A percentile compares a stretch with the other conserved stretches of the same genome.
phyloP scores from a whole-genome alignment of 495 filamentous ascomycete genomes.

The Daldinia caldariorum region DNA sequence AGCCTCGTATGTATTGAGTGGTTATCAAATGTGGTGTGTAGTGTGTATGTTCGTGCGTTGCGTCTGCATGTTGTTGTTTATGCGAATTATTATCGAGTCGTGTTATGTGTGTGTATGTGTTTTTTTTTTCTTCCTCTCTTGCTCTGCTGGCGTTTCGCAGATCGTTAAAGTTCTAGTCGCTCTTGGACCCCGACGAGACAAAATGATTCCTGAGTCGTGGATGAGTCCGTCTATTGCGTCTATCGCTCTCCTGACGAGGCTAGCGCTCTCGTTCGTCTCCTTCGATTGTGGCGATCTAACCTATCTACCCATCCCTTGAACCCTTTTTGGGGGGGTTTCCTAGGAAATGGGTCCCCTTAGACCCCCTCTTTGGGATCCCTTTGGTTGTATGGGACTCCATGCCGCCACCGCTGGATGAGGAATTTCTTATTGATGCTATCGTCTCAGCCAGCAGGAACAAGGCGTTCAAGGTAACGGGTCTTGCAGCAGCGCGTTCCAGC shows the following conservation, averaged over 20 bases:
- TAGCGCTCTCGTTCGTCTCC: slow-evolving; percentile 30
- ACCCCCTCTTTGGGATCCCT: slow-evolving; percentile 28
- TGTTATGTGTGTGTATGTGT: too few species aligned
- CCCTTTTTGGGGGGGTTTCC: slow-evolving; percentile 34
- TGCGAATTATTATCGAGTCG: slow-evolving; percentile 19
- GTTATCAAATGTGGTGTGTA: background rate
- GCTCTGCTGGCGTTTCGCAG: slow-evolving; percentile 38
- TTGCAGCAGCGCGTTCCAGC: slow-evolving; percentile 42
- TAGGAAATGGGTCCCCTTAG: slow-evolving; percentile 16
- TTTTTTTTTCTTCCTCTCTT: slow-evolving; percentile 9
- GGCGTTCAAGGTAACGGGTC: slow-evolving; percentile 32
- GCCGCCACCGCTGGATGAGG: slow-evolving; percentile 40
- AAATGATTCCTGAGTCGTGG: slow-evolving; percentile 37
- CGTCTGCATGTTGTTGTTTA: slow-evolving; percentile 14
- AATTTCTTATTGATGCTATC: slow-evolving; percentile 40
- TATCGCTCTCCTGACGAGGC: slow-evolving; percentile 21
- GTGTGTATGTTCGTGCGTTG: slow-evolving; percentile 17
- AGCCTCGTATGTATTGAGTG: slow-evolving; percentile 30
- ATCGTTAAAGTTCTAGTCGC: slow-evolving; percentile 32
- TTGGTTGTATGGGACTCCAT: slow-evolving; percentile 31
- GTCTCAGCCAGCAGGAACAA: slow-evolving; percentile 45
- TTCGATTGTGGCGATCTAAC: slow-evolving; percentile 34
- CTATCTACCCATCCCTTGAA: slow-evolving; percentile 10
- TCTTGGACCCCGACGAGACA: slow-evolving; percentile 8
- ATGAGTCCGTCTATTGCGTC: slow-evolving; percentile 13